Percentiles rank a stretch among this genome's conserved stretches.
These are phyloP conservation scores for Arthrobotrys musiformis DNA, from an alignment of 2,329 filamentous ascomycete genomes.

Conservation along the genomic window DNA sequence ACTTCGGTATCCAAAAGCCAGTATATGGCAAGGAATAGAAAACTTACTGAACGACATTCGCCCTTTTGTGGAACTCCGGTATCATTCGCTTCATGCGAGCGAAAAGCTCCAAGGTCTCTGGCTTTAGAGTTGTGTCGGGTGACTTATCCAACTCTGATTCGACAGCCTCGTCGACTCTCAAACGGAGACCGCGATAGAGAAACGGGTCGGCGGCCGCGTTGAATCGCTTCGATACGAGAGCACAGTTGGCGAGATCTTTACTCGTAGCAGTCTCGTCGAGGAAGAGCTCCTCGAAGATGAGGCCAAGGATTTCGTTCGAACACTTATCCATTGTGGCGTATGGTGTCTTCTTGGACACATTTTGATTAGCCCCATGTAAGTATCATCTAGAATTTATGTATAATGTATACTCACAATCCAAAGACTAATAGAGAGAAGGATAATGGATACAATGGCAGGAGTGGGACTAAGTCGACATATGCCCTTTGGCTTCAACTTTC, in stretches of 20 bases:
- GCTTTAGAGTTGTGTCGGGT: too few species aligned
- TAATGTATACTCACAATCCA: too few species aligned
- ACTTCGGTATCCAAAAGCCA: too few species aligned
- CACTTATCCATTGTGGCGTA: slow-evolving; percentile 12
- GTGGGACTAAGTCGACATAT: too few species aligned
- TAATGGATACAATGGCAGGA: too few species aligned
- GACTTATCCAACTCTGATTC: too few species aligned
- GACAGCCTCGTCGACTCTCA: not conserved
- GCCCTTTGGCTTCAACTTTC: too few species aligned
- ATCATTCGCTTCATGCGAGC: not conserved
- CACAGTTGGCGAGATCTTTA: not conserved
- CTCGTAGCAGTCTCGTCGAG: not conserved
- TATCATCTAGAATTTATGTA: too few species aligned
- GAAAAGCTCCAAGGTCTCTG: not conserved
- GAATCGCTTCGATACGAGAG: not conserved
- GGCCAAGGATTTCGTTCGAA: not conserved
- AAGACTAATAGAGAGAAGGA: too few species aligned
- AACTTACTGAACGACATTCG: not conserved
- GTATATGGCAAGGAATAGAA: too few species aligned
- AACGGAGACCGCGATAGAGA: not conserved
- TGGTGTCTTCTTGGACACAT: too few species aligned
- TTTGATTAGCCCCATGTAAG: too few species aligned
- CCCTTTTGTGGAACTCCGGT: not conserved
- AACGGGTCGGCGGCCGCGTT: not conserved
- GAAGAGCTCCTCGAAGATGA: not conserved